Percentiles rank a stretch among this genome's conserved stretches.
phyloP scores from a whole-genome alignment of 768 basidiomycete genomes.

The Tylopilus subfusipes region DNA sequence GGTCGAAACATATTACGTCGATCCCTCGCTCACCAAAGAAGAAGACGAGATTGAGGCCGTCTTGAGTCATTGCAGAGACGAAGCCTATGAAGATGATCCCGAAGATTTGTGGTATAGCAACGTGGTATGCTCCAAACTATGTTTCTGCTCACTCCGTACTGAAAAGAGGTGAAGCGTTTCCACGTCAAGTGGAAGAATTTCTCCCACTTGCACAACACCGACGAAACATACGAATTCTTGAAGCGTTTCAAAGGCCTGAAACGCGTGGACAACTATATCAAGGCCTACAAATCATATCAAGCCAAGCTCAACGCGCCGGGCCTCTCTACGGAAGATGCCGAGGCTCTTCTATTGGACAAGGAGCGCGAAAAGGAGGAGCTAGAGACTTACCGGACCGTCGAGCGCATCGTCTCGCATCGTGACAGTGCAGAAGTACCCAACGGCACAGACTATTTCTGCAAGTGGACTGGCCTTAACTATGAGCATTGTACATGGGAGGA shows the following conservation, averaged over 20 bases:
- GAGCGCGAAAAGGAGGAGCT: slow-evolving; percentile 90
- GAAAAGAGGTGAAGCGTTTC: slow-evolving; percentile 62
- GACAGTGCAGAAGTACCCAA: slow-evolving; percentile 47
- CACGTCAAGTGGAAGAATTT: slow-evolving; percentile 99
- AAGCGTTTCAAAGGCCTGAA: slow-evolving; percentile 95
- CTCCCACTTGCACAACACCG: slow-evolving; percentile 98
- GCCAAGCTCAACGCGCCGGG: slow-evolving; percentile 59
- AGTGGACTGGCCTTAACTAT: slow-evolving; percentile 93
- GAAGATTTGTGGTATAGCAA: slow-evolving; percentile 87
- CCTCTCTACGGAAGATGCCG: slow-evolving; percentile 81
- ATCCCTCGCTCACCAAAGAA: slow-evolving; percentile 50
- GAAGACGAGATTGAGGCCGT: slow-evolving; percentile 94
- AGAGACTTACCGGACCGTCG: slow-evolving; percentile 87
- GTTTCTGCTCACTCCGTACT: background rate
- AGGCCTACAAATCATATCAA: slow-evolving; percentile 75
- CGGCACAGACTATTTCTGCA: slow-evolving; percentile 88
- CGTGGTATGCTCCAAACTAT: slow-evolving; percentile 49
- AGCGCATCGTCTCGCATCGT: slow-evolving; percentile 81
- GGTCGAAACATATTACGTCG: slow-evolving; percentile 52
- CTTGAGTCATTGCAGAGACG: slow-evolving; percentile 81
- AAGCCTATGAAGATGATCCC: slow-evolving; percentile 68
- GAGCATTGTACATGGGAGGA: slow-evolving; percentile 96
- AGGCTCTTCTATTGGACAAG: slow-evolving; percentile 83
- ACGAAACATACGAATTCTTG: slow-evolving; percentile 94
- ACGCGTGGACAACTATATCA: slow-evolving; percentile 99